Percentiles rank a stretch among this genome's conserved stretches.
Conservation (phyloP, 192 early-diverging fungal genomes). For the Entophlyctis helioformis region DNA sequence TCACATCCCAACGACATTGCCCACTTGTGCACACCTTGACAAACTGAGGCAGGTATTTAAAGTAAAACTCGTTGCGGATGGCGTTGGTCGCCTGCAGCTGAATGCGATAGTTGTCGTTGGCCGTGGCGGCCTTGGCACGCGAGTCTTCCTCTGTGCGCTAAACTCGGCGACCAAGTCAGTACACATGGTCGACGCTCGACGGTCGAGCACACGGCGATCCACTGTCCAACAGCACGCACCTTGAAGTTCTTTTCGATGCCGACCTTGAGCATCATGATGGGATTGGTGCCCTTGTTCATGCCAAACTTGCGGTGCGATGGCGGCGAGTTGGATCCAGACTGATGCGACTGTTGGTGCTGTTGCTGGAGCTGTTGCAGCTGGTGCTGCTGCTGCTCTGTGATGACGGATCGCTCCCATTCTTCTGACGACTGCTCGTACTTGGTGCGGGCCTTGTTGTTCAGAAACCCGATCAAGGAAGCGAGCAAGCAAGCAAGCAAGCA, state of each 20-base stretch:
- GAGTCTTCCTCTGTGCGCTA: conserved; percentile 76
- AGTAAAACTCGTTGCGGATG: conserved; percentile 63
- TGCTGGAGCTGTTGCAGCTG: no score
- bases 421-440: conserved; percentile 71
- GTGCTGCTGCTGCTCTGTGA: background rate
- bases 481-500: no score
- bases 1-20: no score
- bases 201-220: no score
- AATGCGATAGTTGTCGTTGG: conserved; percentile 73
- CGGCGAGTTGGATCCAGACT: background rate
- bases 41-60: conserved; percentile 69
- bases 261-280: conserved; percentile 8
- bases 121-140: conserved; percentile 59
- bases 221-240: no score
- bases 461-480: conserved; percentile 47
- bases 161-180: conserved; percentile 18
- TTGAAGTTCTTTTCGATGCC: no score
- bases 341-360: no score
- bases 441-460: conserved; percentile 38
- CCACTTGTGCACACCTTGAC: conserved; percentile 59
- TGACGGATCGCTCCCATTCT: conserved; percentile 68
- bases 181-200: conserved; percentile 13
- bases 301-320: background rate
- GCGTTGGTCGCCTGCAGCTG: conserved; percentile 68
- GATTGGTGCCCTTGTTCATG: background rate